Conservation (phyloP, 441 rosid species). For the Erysimum pusillum region DNA sequence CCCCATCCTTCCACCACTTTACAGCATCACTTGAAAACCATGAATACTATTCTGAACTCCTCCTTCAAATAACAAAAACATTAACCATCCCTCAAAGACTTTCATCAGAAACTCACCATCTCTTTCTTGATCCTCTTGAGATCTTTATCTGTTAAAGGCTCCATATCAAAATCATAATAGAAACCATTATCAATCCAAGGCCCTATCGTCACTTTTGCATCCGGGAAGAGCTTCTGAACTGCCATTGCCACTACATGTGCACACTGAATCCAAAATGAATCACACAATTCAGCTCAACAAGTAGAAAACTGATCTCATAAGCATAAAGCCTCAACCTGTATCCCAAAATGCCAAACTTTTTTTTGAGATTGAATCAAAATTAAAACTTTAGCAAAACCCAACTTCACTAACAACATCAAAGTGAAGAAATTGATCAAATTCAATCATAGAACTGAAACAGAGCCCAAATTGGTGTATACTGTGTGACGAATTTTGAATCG, state of each 20-base stretch:
- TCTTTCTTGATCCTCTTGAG: constrained; percentile 94
- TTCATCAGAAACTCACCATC: constrained; percentile 71
- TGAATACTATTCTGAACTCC: constrained; percentile 41
- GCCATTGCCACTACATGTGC: constrained; percentile 99
- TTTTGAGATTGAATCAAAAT: constrained; percentile 17
- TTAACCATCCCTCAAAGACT: background rate
- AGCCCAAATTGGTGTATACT: constrained; percentile 44
- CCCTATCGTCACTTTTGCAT: constrained; percentile 94
- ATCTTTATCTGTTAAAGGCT: constrained; percentile 85
- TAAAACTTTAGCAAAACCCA: constrained; percentile 14
- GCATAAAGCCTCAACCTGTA: background rate
- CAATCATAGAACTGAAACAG: constrained; percentile 1
- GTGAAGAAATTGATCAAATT: background rate
- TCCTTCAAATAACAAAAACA: constrained; percentile 24
- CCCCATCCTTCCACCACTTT: constrained; percentile 63
- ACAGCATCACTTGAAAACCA: constrained; percentile 71
- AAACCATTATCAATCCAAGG: constrained; percentile 98
- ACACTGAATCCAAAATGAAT: constrained; percentile 59
- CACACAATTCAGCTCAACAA: background rate
- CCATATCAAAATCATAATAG: constrained; percentile 92
- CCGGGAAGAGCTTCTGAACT: constrained; percentile 86
- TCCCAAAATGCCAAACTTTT: background rate
- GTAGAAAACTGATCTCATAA: background rate
- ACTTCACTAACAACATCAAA: background rate
- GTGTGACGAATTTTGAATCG: constrained; percentile 78